These are phyloP conservation scores for Scutellaria galericulata DNA, from an alignment of 257 asterid genomes.

Conservation along the genomic window DNA sequence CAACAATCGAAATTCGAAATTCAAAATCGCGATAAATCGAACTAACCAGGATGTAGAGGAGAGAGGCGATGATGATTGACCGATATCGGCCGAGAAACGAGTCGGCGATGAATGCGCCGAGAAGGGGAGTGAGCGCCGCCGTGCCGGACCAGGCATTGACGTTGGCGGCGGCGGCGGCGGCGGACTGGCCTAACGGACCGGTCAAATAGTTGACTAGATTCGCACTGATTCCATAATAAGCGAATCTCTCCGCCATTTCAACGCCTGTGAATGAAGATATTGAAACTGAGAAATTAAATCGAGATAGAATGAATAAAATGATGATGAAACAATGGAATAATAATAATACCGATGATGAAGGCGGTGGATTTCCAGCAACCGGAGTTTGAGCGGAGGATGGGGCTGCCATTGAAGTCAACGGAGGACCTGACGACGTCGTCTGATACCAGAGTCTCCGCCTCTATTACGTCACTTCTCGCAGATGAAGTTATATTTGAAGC, in stretches of 20 bases:
- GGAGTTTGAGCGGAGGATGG: conserved; percentile 33
- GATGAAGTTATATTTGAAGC: neutral
- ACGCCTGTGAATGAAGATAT: conserved; percentile 3
- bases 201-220: conserved; percentile 30
- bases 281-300: too few relatives aligned
- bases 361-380: conserved; percentile 52
- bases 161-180: conserved; percentile 38
- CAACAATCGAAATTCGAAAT: neutral
- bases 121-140: conserved; percentile 22
- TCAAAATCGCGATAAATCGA: neutral
- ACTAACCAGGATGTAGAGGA: conserved; percentile 32
- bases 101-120: conserved; percentile 36
- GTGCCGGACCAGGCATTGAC: conserved; percentile 35
- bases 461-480: conserved; percentile 11
- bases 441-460: neutral
- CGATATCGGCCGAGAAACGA: conserved; percentile 29
- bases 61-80: conserved; percentile 28
- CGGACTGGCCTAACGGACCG: conserved; percentile 27
- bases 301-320: neutral
- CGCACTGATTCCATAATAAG: conserved; percentile 33
- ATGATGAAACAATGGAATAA: neutral
- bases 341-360: conserved; percentile 43
- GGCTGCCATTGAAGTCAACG: conserved; percentile 38
- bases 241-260: conserved; percentile 39
- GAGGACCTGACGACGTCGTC: conserved; percentile 30